phyloP scores from a whole-genome alignment of 2,329 filamentous ascomycete species.

The Calonectria fujianensis region DNA sequence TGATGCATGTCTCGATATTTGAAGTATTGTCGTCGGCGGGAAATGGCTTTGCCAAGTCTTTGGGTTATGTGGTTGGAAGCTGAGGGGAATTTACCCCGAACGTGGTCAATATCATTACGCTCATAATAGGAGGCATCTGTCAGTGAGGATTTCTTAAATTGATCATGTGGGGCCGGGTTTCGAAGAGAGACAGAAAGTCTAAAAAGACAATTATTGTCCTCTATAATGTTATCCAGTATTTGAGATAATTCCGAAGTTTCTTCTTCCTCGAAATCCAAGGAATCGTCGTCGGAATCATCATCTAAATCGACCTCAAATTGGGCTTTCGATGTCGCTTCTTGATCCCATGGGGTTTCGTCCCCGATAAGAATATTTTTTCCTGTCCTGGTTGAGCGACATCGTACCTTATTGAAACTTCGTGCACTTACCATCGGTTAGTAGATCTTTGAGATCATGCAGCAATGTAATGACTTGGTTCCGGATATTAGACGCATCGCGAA shows the following conservation, averaged over 20 bases:
- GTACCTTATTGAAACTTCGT: not conserved
- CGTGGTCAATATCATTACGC: constrained; percentile 31
- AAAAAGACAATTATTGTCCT: constrained; percentile 30
- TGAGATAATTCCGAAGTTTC: constrained; percentile 8
- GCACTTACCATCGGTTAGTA: constrained; percentile 17
- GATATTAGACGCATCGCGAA: constrained; percentile 41
- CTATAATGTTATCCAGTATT: not conserved
- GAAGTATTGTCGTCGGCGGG: constrained; percentile 35
- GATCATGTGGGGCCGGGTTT: constrained; percentile 40
- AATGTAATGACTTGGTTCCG: not conserved
- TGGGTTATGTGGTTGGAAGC: fast-evolving
- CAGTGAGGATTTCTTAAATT: fast-evolving
- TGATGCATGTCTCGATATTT: constrained; percentile 37
- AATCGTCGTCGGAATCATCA: not conserved
- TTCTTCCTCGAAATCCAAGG: not conserved
- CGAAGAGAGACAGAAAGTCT: constrained; percentile 2
- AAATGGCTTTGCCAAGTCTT: constrained; percentile 4
- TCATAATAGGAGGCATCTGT: constrained; percentile 13
- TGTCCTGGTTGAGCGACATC: not conserved
- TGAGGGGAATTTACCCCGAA: not conserved
- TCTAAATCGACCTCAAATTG: not conserved
- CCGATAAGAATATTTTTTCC: not conserved
- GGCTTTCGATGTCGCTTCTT: not conserved
- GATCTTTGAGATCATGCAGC: not conserved
- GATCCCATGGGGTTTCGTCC: not conserved